These are phyloP conservation scores for Macrophomina pseudophaseolina DNA, from an alignment of 2,329 filamentous ascomycete species.

Conservation along the genomic window DNA sequence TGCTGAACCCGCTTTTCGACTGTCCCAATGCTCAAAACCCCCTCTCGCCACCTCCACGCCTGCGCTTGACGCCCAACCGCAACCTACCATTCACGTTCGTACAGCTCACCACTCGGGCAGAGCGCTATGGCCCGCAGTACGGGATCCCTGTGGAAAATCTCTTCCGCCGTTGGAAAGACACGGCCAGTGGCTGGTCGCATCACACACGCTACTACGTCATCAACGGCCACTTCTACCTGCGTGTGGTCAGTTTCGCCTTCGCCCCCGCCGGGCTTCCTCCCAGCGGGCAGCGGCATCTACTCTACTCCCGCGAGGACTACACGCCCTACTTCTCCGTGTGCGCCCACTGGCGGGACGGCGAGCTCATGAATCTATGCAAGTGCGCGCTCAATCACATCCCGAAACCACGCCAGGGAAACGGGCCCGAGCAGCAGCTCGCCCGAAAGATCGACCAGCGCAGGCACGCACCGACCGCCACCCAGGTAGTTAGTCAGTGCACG, in stretches of 20 bases:
- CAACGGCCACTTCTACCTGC: slow-evolving; percentile 61
- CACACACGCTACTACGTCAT: slow-evolving; percentile 58
- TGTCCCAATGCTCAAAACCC: slow-evolving; percentile 60
- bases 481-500: slow-evolving; percentile 58
- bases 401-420: slow-evolving; percentile 34
- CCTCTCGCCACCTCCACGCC: slow-evolving; percentile 52
- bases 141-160: slow-evolving; percentile 56
- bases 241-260: slow-evolving; percentile 61
- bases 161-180: slow-evolving; percentile 59
- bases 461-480: slow-evolving; percentile 10
- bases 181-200: slow-evolving; percentile 59
- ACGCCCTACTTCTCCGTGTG: slow-evolving; percentile 67
- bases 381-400: slow-evolving; percentile 66
- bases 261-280: slow-evolving; percentile 58
- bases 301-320: slow-evolving; percentile 63
- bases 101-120: slow-evolving; percentile 60
- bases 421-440: slow-evolving; percentile 48
- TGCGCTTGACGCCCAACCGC: slow-evolving; percentile 60
- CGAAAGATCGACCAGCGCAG: slow-evolving; percentile 42
- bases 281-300: slow-evolving; percentile 59
- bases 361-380: slow-evolving; percentile 65
- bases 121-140: slow-evolving; percentile 53
- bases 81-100: slow-evolving; percentile 64
- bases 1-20: slow-evolving; percentile 62
- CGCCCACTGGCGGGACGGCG: slow-evolving; percentile 66